phyloP scores from a whole-genome alignment of 176 grass and related monocot genomes.

The Cenchrus purpureus region DNA sequence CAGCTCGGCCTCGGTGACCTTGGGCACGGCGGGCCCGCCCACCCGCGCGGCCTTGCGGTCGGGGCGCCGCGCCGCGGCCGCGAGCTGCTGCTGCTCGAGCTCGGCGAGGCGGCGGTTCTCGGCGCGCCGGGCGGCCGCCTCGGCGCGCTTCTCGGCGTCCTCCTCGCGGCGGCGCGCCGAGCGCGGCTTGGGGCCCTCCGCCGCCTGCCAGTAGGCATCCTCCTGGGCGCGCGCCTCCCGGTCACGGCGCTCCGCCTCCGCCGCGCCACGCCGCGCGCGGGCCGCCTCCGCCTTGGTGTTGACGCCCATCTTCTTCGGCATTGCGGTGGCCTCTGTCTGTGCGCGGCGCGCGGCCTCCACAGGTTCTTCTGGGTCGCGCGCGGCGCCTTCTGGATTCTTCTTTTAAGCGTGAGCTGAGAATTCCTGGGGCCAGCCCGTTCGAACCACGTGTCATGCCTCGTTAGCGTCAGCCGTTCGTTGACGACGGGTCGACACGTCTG shows the following conservation, averaged over 20 bases:
- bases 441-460: not conserved
- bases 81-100: constrained; percentile 57
- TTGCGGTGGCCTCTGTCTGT: constrained; percentile 17
- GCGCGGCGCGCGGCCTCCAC: not conserved
- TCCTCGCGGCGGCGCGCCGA: constrained; percentile 66
- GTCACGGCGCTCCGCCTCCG: constrained; percentile 59
- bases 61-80: constrained; percentile 41
- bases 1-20: constrained; percentile 76
- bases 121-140: constrained; percentile 53
- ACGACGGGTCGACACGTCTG: not conserved
- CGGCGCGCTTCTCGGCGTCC: constrained; percentile 62
- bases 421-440: not conserved
- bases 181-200: constrained; percentile 67
- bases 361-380: too few relatives aligned
- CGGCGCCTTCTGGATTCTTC: constrained; percentile 8
- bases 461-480: not conserved
- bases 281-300: constrained; percentile 72
- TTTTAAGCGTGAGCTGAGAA: not conserved
- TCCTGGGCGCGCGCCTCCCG: constrained; percentile 45
- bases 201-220: constrained; percentile 68
- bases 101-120: constrained; percentile 71
- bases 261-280: constrained; percentile 39
- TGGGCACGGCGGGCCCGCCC: constrained; percentile 53
- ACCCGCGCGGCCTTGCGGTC: constrained; percentile 55
- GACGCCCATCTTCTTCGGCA: constrained; percentile 83